Conservation (phyloP, 208 protist genomes). For the Phytomonas francai region DNA sequence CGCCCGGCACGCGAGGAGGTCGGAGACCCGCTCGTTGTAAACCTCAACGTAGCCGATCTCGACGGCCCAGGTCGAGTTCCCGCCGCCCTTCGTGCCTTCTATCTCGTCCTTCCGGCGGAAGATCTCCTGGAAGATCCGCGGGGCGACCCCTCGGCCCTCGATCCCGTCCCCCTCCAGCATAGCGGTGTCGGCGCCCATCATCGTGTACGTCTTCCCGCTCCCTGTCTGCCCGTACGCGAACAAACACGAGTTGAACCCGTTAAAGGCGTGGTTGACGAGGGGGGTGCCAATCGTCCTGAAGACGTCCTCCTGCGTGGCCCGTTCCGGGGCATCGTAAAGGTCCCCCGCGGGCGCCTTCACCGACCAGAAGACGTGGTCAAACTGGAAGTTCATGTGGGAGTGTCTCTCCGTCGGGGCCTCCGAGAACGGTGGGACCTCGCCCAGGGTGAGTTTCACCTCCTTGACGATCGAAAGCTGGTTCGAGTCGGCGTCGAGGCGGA, state of each 20-base stretch:
- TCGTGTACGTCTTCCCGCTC: conserved; percentile 92
- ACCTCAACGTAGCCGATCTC: conserved; percentile 76
- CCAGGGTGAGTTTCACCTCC: conserved; percentile 7
- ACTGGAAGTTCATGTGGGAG: conserved; percentile 32
- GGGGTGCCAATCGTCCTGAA: conserved; percentile 45
- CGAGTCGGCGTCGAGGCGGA: conserved; percentile 7
- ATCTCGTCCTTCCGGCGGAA: conserved; percentile 28
- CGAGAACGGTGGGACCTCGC: neutral
- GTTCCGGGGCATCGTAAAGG: too few species aligned
- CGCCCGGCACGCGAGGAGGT: conserved; percentile 48
- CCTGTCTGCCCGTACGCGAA: conserved; percentile 89
- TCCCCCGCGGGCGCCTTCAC: conserved; percentile 11
- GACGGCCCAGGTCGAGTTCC: conserved; percentile 40
- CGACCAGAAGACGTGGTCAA: conserved; percentile 66
- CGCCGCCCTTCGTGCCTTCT: conserved; percentile 16
- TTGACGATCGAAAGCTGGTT: conserved; percentile 17
- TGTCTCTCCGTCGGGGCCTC: neutral
- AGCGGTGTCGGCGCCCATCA: conserved; percentile 58
- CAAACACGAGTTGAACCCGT: conserved; percentile 75
- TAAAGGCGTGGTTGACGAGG: conserved; percentile 42
- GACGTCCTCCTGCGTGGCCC: conserved; percentile 40
- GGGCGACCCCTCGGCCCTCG: conserved; percentile 51
- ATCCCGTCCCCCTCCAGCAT: conserved; percentile 8
- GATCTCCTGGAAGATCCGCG: conserved; percentile 52
- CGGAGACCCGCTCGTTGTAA: conserved; percentile 81